Conservation (phyloP, 768 basidiomycete species). For the Psilocybe tampanensis region DNA sequence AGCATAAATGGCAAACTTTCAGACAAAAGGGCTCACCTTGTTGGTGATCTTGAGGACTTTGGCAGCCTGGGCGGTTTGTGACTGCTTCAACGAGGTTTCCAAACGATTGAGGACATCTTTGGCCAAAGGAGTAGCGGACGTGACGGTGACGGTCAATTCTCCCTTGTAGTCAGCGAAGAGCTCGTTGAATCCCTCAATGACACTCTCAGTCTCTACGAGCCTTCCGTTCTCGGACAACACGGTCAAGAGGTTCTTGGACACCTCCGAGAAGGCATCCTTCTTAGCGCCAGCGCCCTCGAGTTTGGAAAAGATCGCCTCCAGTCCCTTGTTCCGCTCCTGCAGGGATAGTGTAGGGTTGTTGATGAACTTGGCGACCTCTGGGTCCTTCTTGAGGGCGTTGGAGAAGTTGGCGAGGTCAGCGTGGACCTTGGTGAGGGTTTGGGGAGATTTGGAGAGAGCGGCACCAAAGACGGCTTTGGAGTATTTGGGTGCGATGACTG, state of each 20-base stretch:
- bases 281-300: slow-evolving; percentile 61
- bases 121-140: slow-evolving; percentile 81
- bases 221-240: slow-evolving; percentile 95
- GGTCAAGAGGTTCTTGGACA: slow-evolving; percentile 89
- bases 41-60: slow-evolving; percentile 90
- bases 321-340: slow-evolving; percentile 71
- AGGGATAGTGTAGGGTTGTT: slow-evolving; percentile 89
- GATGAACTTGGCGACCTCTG: slow-evolving; percentile 73
- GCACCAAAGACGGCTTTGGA: slow-evolving; percentile 82
- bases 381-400: slow-evolving; percentile 64
- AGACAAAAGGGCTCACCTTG: slow-evolving; percentile 59
- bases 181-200: slow-evolving; percentile 90
- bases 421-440: slow-evolving; percentile 84
- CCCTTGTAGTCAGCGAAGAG: slow-evolving; percentile 89
- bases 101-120: slow-evolving; percentile 76
- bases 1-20: not conserved
- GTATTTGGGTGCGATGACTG: slow-evolving; percentile 80
- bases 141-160: slow-evolving; percentile 91
- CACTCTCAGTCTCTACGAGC: slow-evolving; percentile 78
- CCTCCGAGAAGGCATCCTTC: slow-evolving; percentile 79
- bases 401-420: slow-evolving; percentile 76
- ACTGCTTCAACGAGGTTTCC: slow-evolving; percentile 85
- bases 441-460: slow-evolving; percentile 81
- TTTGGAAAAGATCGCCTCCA: slow-evolving; percentile 67
- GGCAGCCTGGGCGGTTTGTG: slow-evolving; percentile 81